Evolutionary conservation across 371 early-diverging fungal species (phyloP).

Genomic region (Blakeslea trispora): DNA sequence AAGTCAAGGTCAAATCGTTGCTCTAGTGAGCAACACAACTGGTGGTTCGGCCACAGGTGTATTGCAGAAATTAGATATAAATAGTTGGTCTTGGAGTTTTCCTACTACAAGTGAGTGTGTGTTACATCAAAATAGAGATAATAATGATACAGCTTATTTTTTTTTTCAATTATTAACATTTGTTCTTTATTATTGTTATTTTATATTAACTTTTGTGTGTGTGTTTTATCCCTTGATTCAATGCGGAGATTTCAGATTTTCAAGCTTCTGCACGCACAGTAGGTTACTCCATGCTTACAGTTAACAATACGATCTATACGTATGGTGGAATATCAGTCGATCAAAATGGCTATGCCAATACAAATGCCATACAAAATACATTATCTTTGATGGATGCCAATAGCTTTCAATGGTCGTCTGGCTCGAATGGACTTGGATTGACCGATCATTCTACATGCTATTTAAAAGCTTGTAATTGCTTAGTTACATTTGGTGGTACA

Average conservation of each 20-base stretch:
- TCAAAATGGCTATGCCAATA: slow-evolving; percentile 30
- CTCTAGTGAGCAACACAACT: slow-evolving; percentile 43
- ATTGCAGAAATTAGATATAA: slow-evolving; percentile 48
- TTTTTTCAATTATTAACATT: too few relatives aligned
- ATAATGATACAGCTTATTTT: too few relatives aligned
- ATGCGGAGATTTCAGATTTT: slow-evolving; percentile 15
- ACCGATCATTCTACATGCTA: slow-evolving; percentile 50
- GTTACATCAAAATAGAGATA: background rate
- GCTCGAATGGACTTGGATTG: slow-evolving; percentile 44
- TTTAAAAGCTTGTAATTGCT: slow-evolving; percentile 38
- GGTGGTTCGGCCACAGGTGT: slow-evolving; percentile 29
- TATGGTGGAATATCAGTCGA: slow-evolving; percentile 48
- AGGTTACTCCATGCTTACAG: slow-evolving; percentile 32
- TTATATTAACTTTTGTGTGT: too few relatives aligned
- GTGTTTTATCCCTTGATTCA: background rate
- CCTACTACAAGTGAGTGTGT: slow-evolving; percentile 43
- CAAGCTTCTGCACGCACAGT: slow-evolving; percentile 21
- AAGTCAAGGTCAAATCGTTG: slow-evolving; percentile 42
- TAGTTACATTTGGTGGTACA: slow-evolving; percentile 54
- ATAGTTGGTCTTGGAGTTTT: slow-evolving; percentile 48
- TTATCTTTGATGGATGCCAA: slow-evolving; percentile 39
- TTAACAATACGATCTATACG: slow-evolving; percentile 46
- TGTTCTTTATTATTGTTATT: too few relatives aligned
- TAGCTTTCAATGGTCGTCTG: slow-evolving; percentile 41
- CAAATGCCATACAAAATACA: slow-evolving; percentile 41